Evolutionary conservation across 805 yeast species (phyloP).

Genomic region (Ogataea sp.): DNA sequence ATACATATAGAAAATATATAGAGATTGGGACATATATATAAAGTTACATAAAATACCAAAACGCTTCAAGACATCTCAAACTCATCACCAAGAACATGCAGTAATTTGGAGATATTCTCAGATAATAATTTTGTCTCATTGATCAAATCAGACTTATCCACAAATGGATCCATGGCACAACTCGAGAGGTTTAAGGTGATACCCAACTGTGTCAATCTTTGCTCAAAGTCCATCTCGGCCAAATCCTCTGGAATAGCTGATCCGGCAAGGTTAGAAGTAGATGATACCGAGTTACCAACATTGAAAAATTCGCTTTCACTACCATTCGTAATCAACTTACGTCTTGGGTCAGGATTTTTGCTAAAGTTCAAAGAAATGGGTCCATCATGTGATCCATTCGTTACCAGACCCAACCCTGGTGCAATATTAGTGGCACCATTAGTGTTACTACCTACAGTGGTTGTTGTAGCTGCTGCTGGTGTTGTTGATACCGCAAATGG

Average conservation of each 20-base stretch:
- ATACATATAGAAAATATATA: neutral
- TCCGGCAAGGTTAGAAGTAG: too few relatives aligned
- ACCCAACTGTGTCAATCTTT: constrained; percentile 1
- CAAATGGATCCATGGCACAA: neutral
- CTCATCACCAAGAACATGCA: constrained; percentile 25
- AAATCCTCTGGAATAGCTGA: neutral
- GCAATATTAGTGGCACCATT: too few relatives aligned
- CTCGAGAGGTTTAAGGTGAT: neutral
- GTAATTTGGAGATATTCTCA: constrained; percentile 11
- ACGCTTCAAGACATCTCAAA: neutral
- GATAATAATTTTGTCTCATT: constrained; percentile 16
- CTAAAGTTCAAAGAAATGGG: neutral
- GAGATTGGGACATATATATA: neutral
- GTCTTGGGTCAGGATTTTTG: too few relatives aligned
- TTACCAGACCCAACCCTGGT: too few relatives aligned
- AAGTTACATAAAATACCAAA: neutral
- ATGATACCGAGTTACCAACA: too few relatives aligned
- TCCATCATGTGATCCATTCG: neutral
- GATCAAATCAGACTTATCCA: constrained; percentile 17
- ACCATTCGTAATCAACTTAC: too few relatives aligned
- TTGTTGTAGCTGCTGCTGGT: neutral
- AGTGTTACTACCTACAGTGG: neutral
- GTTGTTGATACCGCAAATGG: constrained; percentile 5
- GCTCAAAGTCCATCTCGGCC: neutral
- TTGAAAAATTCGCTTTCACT: too few relatives aligned